phyloP scores from a whole-genome alignment of 768 basidiomycete species.

The Kwoniella heveanensis region DNA sequence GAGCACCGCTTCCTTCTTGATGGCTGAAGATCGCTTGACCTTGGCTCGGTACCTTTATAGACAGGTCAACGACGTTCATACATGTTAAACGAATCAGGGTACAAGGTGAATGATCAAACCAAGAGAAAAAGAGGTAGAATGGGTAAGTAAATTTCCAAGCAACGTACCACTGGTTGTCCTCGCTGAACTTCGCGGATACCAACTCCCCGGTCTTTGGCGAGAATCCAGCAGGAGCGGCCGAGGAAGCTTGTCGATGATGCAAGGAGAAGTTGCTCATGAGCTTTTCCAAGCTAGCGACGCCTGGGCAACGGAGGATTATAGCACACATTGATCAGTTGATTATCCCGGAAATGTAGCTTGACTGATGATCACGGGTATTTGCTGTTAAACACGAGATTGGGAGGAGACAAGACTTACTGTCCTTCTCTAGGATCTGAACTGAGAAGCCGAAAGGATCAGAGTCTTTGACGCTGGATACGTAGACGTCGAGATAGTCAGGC shows the following conservation, averaged over 20 bases:
- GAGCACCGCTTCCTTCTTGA: slow-evolving; percentile 92
- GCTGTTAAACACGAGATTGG: background rate
- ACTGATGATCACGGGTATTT: too few species aligned
- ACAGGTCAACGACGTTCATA: too few species aligned
- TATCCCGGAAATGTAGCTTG: too few species aligned
- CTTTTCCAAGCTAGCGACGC: slow-evolving; percentile 86
- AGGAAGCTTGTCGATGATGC: slow-evolving; percentile 70
- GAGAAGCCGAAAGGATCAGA: slow-evolving; percentile 71
- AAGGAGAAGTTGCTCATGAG: slow-evolving; percentile 91
- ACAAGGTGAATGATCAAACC: too few species aligned
- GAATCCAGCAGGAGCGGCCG: slow-evolving; percentile 66
- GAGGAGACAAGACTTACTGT: slow-evolving; percentile 62
- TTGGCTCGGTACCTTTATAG: slow-evolving; percentile 75
- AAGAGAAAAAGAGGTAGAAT: too few species aligned
- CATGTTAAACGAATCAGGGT: too few species aligned
- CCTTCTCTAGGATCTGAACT: slow-evolving; percentile 87
- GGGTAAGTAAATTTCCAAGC: too few species aligned
- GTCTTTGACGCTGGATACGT: slow-evolving; percentile 82
- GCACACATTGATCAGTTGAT: too few species aligned
- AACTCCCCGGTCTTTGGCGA: slow-evolving; percentile 81
- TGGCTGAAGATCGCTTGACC: slow-evolving; percentile 77
- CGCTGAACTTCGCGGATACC: slow-evolving; percentile 89
- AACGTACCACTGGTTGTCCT: slow-evolving; percentile 75
- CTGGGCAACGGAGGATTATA: too few species aligned
- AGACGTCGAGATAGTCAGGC: slow-evolving; percentile 86